Evolutionary conservation across 192 early-diverging fungal genomes (phyloP).

Genomic region (Oehlia diaphana): DNA sequence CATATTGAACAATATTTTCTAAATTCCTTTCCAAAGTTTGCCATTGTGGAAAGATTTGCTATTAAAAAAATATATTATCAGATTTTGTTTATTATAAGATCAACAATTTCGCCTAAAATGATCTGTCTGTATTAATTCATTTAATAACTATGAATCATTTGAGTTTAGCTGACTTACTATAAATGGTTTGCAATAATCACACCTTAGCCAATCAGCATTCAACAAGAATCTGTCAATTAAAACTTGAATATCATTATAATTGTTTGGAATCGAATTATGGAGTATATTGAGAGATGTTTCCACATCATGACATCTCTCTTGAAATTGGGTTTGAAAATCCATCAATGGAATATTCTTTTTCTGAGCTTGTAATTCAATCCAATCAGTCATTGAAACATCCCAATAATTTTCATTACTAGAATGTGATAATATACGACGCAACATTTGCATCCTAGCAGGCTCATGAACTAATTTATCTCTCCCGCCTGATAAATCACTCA

Average conservation of each 20-base stretch:
- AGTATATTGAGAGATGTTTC: slow-evolving; percentile 3
- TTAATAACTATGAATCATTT: neutral
- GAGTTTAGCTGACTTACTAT: neutral
- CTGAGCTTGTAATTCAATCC: slow-evolving; percentile 19
- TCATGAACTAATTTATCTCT: neutral
- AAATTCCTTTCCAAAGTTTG: slow-evolving; percentile 7
- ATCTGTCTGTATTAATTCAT: neutral
- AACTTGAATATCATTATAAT: neutral
- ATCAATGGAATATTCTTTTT: neutral
- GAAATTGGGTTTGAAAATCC: slow-evolving; percentile 11
- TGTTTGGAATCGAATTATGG: slow-evolving; percentile 5
- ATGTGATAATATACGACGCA: slow-evolving; percentile 14
- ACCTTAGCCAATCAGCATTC: slow-evolving; percentile 17
- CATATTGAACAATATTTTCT: slow-evolving; percentile 25
- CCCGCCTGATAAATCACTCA: neutral
- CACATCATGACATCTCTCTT: slow-evolving; percentile 1
- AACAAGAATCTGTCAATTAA: slow-evolving; percentile 14
- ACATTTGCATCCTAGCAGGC: slow-evolving; percentile 1
- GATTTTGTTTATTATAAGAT: neutral
- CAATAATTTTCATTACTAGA: slow-evolving; percentile 16
- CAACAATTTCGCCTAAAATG: neutral
- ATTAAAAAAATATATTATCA: neutral
- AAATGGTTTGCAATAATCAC: slow-evolving; percentile 12
- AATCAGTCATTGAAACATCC: slow-evolving; percentile 3
- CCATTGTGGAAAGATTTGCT: slow-evolving; percentile 26